These are phyloP conservation scores for Xanthoconium separans DNA, from an alignment of 1,284 basidiomycete genomes.

Conservation along the genomic window DNA sequence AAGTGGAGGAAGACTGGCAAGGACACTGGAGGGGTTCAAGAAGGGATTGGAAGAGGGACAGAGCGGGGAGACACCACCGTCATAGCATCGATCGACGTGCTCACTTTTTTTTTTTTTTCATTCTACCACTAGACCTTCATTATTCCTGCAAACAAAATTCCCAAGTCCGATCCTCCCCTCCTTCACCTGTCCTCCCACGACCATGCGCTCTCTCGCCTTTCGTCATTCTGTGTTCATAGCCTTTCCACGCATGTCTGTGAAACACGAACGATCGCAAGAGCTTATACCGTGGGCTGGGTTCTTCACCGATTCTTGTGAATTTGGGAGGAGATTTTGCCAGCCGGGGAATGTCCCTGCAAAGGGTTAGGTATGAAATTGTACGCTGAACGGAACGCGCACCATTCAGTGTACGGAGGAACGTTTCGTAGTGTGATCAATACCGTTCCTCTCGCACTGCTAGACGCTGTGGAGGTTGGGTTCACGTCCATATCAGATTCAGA, in stretches of 20 bases:
- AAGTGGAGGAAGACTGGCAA: slow-evolving; percentile 67
- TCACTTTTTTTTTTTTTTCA: slow-evolving; percentile 4
- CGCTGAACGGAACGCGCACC: slow-evolving; percentile 48
- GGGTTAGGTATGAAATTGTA: slow-evolving; percentile 3
- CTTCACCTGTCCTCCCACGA: slow-evolving; percentile 62
- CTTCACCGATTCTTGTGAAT: slow-evolving; percentile 41
- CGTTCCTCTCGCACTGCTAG: slow-evolving; percentile 46
- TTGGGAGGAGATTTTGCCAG: slow-evolving; percentile 76
- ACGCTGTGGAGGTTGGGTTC: slow-evolving; percentile 3
- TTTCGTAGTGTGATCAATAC: slow-evolving; percentile 90
- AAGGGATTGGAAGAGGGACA: slow-evolving; percentile 64
- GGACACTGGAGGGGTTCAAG: slow-evolving; percentile 77
- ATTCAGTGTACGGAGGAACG: slow-evolving; percentile 85
- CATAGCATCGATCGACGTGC: slow-evolving; percentile 16
- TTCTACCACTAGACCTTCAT: slow-evolving; percentile 1
- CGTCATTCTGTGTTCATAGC: slow-evolving; percentile 91
- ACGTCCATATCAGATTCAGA: slow-evolving; percentile 29
- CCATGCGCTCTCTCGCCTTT: slow-evolving; percentile 75
- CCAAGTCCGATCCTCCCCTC: slow-evolving; percentile 79
- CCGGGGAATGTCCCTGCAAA: slow-evolving; percentile 68
- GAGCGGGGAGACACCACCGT: slow-evolving; percentile 18
- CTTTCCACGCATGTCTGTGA: slow-evolving; percentile 68
- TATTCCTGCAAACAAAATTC: slow-evolving; percentile 59
- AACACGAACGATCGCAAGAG: slow-evolving; percentile 86
- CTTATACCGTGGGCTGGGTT: slow-evolving; percentile 66